Percentiles rank a stretch among this genome's conserved stretches.
phyloP scores from a whole-genome alignment of 345 rosid species.

The Arabidopsis suecica region DNA sequence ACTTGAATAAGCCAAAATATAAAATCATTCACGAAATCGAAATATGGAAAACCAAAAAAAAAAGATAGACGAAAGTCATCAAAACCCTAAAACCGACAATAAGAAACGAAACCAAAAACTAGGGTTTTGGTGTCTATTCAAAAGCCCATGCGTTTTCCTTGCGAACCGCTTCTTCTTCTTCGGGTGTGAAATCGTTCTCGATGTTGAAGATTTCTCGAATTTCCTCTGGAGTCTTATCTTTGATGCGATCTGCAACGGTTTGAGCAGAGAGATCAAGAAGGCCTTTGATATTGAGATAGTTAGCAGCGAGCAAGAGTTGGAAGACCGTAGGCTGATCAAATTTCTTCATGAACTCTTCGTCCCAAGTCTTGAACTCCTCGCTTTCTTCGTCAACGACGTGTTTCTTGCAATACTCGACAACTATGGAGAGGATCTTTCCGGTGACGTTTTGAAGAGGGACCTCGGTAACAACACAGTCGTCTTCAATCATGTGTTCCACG shows the following conservation, averaged over 20 bases:
- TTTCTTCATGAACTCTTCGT: conserved; percentile 50
- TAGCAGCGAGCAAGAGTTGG: conserved; percentile 62
- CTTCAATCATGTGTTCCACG: conserved; percentile 67
- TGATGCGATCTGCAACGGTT: conserved; percentile 63
- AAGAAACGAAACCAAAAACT: no score
- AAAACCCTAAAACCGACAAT: no score
- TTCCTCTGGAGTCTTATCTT: conserved; percentile 57
- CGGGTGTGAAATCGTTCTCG: conserved; percentile 57
- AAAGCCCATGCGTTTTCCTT: conserved; percentile 73
- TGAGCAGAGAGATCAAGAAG: conserved; percentile 65
- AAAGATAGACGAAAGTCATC: no score
- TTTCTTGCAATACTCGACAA: conserved; percentile 67
- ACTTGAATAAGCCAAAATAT: neutral
- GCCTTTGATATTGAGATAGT: conserved; percentile 61
- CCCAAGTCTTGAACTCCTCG: conserved; percentile 52
- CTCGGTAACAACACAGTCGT: conserved; percentile 56
- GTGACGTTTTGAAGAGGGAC: conserved; percentile 72
- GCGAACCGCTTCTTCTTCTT: conserved; percentile 66
- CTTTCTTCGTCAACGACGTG: conserved; percentile 51
- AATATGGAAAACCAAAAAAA: no score
- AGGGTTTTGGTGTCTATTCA: conserved; percentile 27
- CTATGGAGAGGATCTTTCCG: conserved; percentile 52
- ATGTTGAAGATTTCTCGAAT: conserved; percentile 57
- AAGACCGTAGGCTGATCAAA: conserved; percentile 54
- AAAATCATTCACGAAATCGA: no score